Conservation (phyloP, 495 filamentous ascomycete species). For the Penicillium macrosclerotiorum region DNA sequence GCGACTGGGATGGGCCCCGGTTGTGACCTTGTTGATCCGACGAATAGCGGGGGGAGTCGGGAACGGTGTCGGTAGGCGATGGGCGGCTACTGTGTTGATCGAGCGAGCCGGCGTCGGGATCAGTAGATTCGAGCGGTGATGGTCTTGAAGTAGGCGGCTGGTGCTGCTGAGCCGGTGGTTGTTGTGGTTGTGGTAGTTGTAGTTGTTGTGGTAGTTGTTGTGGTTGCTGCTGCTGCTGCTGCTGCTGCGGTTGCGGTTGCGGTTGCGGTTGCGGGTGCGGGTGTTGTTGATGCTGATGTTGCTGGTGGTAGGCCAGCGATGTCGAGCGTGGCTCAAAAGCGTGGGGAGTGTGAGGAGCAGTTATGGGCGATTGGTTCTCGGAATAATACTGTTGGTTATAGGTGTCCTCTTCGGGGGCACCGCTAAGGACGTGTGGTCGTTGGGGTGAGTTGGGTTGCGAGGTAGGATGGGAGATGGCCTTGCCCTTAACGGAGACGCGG, state of each 20-base stretch:
- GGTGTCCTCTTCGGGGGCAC: conserved; percentile 37
- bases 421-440: conserved; percentile 14
- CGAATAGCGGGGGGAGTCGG: conserved; percentile 23
- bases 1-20: conserved; percentile 11
- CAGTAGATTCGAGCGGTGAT: conserved; percentile 25
- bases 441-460: conserved; percentile 27
- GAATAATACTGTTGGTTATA: conserved; percentile 10
- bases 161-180: neutral
- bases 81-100: conserved; percentile 51
- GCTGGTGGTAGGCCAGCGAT: conserved; percentile 19
- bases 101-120: conserved; percentile 28
- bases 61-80: conserved; percentile 35
- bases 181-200: conserved; percentile 1
- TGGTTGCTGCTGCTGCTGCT: conserved; percentile 5
- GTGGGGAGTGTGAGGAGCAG: neutral
- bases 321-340: conserved; percentile 14
- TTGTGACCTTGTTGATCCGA: conserved; percentile 17
- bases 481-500: conserved; percentile 20
- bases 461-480: conserved; percentile 18
- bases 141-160: conserved; percentile 14
- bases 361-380: conserved; percentile 12
- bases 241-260: conserved; percentile 3
- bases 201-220: conserved; percentile 2
- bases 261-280: neutral
- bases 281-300: conserved; percentile 8